Conservation (phyloP, 148 eudicot species). For the Chenopodium formosanum region DNA sequence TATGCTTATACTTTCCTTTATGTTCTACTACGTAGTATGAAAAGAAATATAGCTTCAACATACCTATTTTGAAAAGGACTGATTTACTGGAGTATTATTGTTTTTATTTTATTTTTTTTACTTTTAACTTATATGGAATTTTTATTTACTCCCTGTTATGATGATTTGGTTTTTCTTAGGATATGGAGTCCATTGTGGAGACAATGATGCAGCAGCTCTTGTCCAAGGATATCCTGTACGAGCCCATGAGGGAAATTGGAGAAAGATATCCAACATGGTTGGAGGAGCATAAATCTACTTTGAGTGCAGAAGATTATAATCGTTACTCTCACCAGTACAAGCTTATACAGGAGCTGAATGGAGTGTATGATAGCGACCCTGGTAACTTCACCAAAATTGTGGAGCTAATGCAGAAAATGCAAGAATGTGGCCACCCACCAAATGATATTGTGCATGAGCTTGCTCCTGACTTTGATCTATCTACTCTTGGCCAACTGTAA, state of each 20-base stretch:
- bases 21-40: no score
- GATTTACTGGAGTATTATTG: neutral
- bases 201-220: constrained; percentile 97
- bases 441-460: constrained; percentile 90
- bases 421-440: constrained; percentile 98
- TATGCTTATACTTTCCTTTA: neutral
- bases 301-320: constrained; percentile 65
- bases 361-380: constrained; percentile 82
- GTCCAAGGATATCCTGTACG: constrained; percentile 89
- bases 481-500: constrained; percentile 88
- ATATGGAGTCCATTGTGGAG: constrained; percentile 94
- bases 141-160: neutral
- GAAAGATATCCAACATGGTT: constrained; percentile 93
- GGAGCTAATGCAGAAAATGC: constrained; percentile 99
- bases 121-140: neutral
- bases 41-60: neutral
- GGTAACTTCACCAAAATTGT: constrained; percentile 87
- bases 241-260: constrained; percentile 96
- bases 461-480: constrained; percentile 85
- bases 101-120: no score
- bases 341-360: constrained; percentile 75
- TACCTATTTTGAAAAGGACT: neutral
- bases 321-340: constrained; percentile 73
- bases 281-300: constrained; percentile 69
- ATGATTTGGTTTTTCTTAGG: constrained; percentile 41